Evolutionary conservation across 805 yeast species (phyloP).

Genomic region (Dipodascus albidus): DNA sequence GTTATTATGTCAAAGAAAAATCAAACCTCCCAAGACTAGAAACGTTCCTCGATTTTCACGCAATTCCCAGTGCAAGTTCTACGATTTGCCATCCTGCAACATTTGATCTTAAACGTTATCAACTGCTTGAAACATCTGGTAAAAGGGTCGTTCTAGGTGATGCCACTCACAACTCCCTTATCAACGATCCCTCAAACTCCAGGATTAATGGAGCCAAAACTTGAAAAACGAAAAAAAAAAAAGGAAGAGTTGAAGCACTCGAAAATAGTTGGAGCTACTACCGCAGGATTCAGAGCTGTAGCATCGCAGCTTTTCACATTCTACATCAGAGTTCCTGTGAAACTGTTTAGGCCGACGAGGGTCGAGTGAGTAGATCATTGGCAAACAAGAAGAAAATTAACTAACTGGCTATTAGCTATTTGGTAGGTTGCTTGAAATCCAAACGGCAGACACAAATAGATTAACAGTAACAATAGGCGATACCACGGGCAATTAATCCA

Average conservation of each 20-base stretch:
- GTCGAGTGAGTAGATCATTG: conserved; percentile 52
- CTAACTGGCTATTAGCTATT: conserved; percentile 32
- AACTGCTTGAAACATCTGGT: too few relatives aligned
- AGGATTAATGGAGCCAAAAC: background rate
- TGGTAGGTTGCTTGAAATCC: conserved; percentile 6
- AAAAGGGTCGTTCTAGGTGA: too few relatives aligned
- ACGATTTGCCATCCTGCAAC: background rate
- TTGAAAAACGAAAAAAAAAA: background rate
- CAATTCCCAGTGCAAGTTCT: background rate
- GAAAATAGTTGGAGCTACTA: conserved; percentile 53
- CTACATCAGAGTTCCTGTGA: conserved; percentile 71
- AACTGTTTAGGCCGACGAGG: conserved; percentile 80
- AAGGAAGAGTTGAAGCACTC: background rate
- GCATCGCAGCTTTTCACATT: conserved; percentile 68
- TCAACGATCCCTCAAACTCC: background rate
- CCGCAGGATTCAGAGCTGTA: conserved; percentile 80
- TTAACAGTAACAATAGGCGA: conserved; percentile 7
- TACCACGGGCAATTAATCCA: conserved; percentile 28
- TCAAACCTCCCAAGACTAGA: background rate
- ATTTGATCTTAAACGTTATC: background rate
- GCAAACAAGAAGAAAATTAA: conserved; percentile 18
- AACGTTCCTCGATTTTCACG: too few relatives aligned
- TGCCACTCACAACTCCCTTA: background rate
- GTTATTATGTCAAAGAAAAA: background rate
- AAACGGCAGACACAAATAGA: background rate